A percentile compares a stretch with the other conserved stretches of the same genome.
Evolutionary conservation across 192 early-diverging fungal genomes (phyloP).

Genomic region (Oehlia diaphana): DNA sequence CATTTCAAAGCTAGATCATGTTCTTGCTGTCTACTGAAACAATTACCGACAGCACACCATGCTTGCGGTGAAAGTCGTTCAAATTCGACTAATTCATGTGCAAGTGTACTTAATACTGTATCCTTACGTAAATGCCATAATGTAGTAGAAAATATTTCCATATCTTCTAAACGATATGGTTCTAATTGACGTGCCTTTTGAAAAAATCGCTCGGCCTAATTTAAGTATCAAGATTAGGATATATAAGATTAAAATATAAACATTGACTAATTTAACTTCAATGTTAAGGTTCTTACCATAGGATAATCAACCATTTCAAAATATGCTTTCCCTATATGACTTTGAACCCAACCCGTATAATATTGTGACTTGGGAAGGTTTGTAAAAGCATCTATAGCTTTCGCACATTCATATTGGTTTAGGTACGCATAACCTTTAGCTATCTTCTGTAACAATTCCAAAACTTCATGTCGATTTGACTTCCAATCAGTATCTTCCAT

Average conservation of each 20-base stretch:
- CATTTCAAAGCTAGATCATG: constrained; percentile 74
- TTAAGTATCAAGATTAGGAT: background rate
- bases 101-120: constrained; percentile 69
- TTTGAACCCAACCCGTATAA: constrained; percentile 40
- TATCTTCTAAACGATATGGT: constrained; percentile 69
- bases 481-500: background rate
- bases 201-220: constrained; percentile 59
- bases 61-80: constrained; percentile 74
- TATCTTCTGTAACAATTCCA: constrained; percentile 25
- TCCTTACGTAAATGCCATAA: constrained; percentile 85
- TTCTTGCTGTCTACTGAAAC: constrained; percentile 74
- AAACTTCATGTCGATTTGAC: constrained; percentile 18
- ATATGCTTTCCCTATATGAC: constrained; percentile 42
- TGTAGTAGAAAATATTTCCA: constrained; percentile 84
- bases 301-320: constrained; percentile 44
- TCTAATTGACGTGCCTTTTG: constrained; percentile 57
- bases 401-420: constrained; percentile 34
- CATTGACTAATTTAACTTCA: background rate
- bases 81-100: constrained; percentile 67
- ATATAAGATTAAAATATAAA: background rate
- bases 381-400: constrained; percentile 33
- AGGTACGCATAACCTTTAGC: constrained; percentile 31
- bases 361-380: constrained; percentile 34
- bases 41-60: constrained; percentile 77
- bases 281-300: constrained; percentile 29